Conservation (phyloP, 805 yeast genomes). For the Candida ficus region DNA sequence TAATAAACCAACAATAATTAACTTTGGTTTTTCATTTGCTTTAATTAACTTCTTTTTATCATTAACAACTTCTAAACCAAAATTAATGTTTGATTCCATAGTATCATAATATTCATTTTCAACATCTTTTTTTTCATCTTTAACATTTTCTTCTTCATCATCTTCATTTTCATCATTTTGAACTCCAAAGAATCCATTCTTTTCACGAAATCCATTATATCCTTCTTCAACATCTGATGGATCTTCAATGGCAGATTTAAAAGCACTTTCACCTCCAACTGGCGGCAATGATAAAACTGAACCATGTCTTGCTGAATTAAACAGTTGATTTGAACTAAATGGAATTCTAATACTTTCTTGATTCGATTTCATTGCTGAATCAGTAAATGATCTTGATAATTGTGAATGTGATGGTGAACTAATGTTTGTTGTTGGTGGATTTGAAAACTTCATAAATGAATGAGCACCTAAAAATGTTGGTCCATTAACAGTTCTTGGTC, state of each 20-base stretch:
- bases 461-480: background rate
- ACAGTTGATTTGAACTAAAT: background rate
- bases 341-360: slow-evolving; percentile 2
- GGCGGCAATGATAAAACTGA: slow-evolving; percentile 2
- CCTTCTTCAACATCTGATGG: background rate
- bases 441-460: slow-evolving; percentile 4
- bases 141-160: background rate
- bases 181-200: background rate
- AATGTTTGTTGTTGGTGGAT: background rate
- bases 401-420: background rate
- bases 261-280: slow-evolving; percentile 6
- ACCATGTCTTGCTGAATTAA: background rate
- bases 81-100: background rate
- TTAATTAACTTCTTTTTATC: background rate
- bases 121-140: background rate
- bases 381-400: background rate
- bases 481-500: background rate
- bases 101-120: background rate
- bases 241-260: slow-evolving; percentile 8
- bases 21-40: background rate
- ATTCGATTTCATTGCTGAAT: background rate
- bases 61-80: background rate
- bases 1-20: background rate
- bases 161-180: background rate
- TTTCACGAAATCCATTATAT: background rate